Evolutionary conservation across 164 flowering plant genomes (phyloP), one percentile per base, ranked within the genome.

Genomic region (Santalum album): DNA sequence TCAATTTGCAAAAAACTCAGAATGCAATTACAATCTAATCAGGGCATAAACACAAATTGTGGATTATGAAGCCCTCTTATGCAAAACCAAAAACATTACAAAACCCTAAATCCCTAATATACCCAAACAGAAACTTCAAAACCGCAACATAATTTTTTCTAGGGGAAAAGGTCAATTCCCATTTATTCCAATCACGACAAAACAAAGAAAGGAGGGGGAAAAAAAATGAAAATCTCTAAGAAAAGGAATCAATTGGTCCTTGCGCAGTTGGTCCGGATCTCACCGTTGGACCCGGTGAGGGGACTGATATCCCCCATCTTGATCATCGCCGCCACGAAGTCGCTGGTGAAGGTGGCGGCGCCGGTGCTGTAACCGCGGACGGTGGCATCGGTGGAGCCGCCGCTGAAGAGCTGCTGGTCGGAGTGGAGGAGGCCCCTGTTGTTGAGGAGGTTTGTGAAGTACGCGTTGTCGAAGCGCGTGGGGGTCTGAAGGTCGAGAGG

Each of bases 231-330:
- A n/a, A n/a, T n/a, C n/a, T n/a, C n/a, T n/a, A n/a, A n/a, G n/a
- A n/a, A n/a, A n/a, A n/a, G n/a, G n/a, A 29, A 21, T 48, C 54
- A 76, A 38, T 74, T 74, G 0, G 18, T 6, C 45, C 51, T 62
- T 49, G 73, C 23, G 49, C 77, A 78, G 17, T 61, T 68, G 55
- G 36, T 70, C 45, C 82, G 51, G 2, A 77, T 64, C 54, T 77
- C 65, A 2, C 82, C 79, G 0, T n/a, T 48, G 5, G 77, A 57
- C 26, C 82, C 82, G 11, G 79, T 78, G 39, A 78, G 73, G 2
- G 73, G 77, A 6, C 51, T 32, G 22, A 69, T 63, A 32, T 74
- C 65, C 3, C 78, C 82, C 78, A 77, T 74, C 42, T 61, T 78
- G 29, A 72, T 60, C 73, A 78, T 78, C 0, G 77, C 78, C 0